Evolutionary conservation across 345 rosid genomes (phyloP).

Genomic region (Syzygium jambos): DNA sequence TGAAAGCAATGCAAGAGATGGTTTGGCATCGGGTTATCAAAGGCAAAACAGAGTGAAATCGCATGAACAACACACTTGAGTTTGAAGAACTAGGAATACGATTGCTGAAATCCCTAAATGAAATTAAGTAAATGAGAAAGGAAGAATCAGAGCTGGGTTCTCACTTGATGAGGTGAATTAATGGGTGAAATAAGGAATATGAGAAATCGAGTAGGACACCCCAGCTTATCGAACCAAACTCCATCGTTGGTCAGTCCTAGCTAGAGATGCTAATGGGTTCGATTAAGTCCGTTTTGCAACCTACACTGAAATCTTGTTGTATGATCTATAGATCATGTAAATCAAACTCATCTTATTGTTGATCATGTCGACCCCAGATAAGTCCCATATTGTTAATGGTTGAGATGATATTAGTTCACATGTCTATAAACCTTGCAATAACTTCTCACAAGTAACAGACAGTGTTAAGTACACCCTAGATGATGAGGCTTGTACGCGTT

Average conservation of each 20-base stretch:
- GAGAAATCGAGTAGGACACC: not conserved
- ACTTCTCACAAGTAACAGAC: not conserved
- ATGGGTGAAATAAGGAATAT: not conserved
- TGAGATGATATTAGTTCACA: not conserved
- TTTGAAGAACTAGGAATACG: not conserved
- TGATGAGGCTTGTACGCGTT: not conserved
- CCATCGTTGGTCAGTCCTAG: not conserved
- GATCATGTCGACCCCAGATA: not conserved
- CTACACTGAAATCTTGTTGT: not conserved
- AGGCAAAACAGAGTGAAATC: not conserved
- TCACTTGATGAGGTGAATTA: not conserved
- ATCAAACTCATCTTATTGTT: not conserved
- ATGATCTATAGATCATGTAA: not conserved
- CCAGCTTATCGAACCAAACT: not conserved
- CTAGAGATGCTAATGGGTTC: not conserved
- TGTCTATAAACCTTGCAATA: not conserved
- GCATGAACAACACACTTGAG: not conserved
- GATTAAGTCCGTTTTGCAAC: not conserved
- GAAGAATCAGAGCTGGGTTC: not conserved
- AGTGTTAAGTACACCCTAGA: not conserved
- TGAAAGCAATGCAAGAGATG: not conserved
- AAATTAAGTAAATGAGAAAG: not conserved
- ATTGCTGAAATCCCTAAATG: not conserved
- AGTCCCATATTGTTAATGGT: not conserved
- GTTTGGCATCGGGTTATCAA: not conserved